phyloP scores from a whole-genome alignment of 1,284 basidiomycete genomes.

The Pterulicium gracile region DNA sequence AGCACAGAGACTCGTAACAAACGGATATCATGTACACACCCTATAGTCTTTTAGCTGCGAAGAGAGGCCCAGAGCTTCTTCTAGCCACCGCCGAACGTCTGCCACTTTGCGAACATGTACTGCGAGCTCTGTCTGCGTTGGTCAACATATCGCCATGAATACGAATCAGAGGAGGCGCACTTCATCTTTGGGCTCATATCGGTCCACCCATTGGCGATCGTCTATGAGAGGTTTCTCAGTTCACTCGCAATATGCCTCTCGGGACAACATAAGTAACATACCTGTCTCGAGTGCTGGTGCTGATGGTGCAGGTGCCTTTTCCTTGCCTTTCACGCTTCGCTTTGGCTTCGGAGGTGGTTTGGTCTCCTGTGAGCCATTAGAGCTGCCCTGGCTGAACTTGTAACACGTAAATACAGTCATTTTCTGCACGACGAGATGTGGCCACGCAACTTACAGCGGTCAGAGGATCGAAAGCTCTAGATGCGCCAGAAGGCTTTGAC shows the following conservation, averaged over 20 bases:
- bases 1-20: slow-evolving; percentile 2
- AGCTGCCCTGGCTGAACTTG: slow-evolving; percentile 9
- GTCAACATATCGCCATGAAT: slow-evolving; percentile 5
- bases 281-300: slow-evolving; percentile 7
- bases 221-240: slow-evolving; percentile 17
- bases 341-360: slow-evolving; percentile 8
- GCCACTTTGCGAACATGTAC: slow-evolving; percentile 84
- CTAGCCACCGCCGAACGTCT: slow-evolving; percentile 78
- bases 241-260: slow-evolving; percentile 3
- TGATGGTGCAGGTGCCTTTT: slow-evolving; percentile 22
- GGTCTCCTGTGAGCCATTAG: slow-evolving; percentile 5
- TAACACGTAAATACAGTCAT: slow-evolving; percentile 18
- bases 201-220: slow-evolving; percentile 66
- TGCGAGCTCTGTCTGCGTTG: slow-evolving; percentile 62
- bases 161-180: slow-evolving; percentile 23
- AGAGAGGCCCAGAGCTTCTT: slow-evolving; percentile 67
- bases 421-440: slow-evolving; percentile 1
- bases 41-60: slow-evolving; percentile 68
- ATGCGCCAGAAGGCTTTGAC: slow-evolving; percentile 12
- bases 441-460: slow-evolving; percentile 29
- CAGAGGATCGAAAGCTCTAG: slow-evolving; percentile 34
- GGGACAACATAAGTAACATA: not conserved
- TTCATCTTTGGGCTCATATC: slow-evolving; percentile 57
- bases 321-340: slow-evolving; percentile 31
- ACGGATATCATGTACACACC: slow-evolving; percentile 31